Conservation (phyloP, 108 stramenopile species). For the Fistulifera solaris region DNA sequence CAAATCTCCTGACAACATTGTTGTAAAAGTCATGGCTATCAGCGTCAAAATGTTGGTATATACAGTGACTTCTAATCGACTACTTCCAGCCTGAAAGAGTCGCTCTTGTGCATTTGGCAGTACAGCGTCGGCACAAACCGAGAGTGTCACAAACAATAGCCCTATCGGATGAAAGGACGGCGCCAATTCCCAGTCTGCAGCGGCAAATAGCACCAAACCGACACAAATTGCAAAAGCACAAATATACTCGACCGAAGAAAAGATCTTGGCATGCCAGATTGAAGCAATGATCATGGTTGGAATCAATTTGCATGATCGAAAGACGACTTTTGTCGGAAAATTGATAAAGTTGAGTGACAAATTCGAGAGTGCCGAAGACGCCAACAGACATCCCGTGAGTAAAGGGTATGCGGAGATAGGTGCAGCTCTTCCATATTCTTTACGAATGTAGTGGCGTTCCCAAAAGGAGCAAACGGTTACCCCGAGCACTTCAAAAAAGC, state of each 20-base stretch:
- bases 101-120: constrained; percentile 93
- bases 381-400: constrained; percentile 69
- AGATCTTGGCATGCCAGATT: constrained; percentile 66
- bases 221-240: constrained; percentile 82
- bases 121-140: constrained; percentile 87
- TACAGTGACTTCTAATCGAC: constrained; percentile 84
- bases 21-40: constrained; percentile 74
- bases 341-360: constrained; percentile 92
- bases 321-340: constrained; percentile 93
- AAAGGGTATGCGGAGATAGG: constrained; percentile 75
- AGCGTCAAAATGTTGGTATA: constrained; percentile 88
- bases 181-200: constrained; percentile 81
- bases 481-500: constrained; percentile 91
- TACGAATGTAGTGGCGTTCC: constrained; percentile 45
- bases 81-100: constrained; percentile 60
- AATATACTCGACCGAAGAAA: constrained; percentile 64
- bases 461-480: constrained; percentile 69
- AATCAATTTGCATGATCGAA: constrained; percentile 87
- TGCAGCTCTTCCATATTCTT: constrained; percentile 41
- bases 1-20: constrained; percentile 80
- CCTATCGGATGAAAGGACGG: constrained; percentile 86
- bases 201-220: constrained; percentile 87
- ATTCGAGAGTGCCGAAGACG: constrained; percentile 85
- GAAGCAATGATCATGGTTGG: constrained; percentile 91
- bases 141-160: constrained; percentile 72